phyloP scores from a whole-genome alignment of 495 filamentous ascomycete genomes.

The Hyphodiscus hymeniophilus region DNA sequence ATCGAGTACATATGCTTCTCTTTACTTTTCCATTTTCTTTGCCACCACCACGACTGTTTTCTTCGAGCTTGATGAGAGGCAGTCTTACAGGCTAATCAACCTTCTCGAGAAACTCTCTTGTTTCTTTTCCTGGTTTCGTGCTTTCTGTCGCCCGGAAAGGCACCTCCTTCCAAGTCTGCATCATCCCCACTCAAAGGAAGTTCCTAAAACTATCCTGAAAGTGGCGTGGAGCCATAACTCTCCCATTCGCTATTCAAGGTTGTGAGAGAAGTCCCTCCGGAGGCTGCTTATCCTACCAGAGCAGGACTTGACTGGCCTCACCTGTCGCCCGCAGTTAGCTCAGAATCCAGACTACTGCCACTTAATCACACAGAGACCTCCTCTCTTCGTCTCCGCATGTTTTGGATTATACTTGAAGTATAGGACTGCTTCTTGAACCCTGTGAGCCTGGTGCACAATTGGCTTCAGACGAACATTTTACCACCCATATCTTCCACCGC shows the following conservation, averaged over 20 bases:
- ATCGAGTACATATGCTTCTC: constrained; percentile 16
- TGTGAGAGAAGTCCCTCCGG: constrained; percentile 10
- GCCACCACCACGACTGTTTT: constrained; percentile 1
- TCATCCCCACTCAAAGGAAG: constrained; percentile 1
- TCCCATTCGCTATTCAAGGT: constrained; percentile 19
- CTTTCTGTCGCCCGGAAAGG: constrained; percentile 4
- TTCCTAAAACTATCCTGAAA: constrained; percentile 11
- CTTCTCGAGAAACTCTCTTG: not conserved
- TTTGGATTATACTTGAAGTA: constrained; percentile 13
- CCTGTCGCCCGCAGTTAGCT: constrained; percentile 24
- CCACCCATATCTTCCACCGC: constrained; percentile 14
- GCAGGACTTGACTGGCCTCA: constrained; percentile 14
- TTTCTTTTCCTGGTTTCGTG: constrained; percentile 17
- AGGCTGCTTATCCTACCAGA: constrained; percentile 16
- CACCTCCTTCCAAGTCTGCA: constrained; percentile 11
- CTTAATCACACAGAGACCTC: constrained; percentile 10
- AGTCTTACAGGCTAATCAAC: not conserved
- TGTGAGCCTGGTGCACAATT: constrained; percentile 12
- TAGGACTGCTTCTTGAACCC: constrained; percentile 9
- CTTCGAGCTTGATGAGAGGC: not conserved
- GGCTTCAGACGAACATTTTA: constrained; percentile 19
- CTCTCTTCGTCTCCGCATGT: constrained; percentile 12
- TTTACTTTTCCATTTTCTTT: constrained; percentile 14
- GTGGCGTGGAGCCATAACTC: constrained; percentile 18
- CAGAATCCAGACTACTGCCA: constrained; percentile 17